Evolutionary conservation across 306 rosid genomes (phyloP), one percentile per base, ranked within the genome.

Genomic region (Lablab purpureus): DNA sequence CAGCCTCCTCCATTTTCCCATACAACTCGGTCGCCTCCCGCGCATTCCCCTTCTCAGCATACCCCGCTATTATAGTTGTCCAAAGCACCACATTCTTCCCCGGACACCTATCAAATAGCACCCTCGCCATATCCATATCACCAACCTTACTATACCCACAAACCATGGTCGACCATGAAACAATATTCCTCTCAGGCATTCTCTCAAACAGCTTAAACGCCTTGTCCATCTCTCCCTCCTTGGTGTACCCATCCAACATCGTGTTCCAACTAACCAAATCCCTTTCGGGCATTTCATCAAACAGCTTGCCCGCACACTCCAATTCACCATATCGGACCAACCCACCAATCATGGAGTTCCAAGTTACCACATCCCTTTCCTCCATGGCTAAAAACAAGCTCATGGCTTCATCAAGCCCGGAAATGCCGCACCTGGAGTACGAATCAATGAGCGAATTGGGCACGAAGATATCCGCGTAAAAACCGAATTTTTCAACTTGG

Each of bases 221-320:
- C 63, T 88, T 83, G 7, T 84, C 84, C 93, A 92, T 87, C 40
- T 78, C 77, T 8, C 94, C 94, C 1, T 75, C 91, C 85, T 90
- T 94, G 0, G 49, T 87, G 67, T 82, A 87, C 46, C 87, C 97
- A 83, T 91, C 97, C 74, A 94, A 78, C 80, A 94, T 88, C 0
- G 93, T 89, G 77, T 94, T 94, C 97, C 97, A 92, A 81, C 97
- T 91, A 71, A 91, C 92, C 74, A 55, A 17, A 83, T 94, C 98
- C 73, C 88, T 89, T 6, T 14, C 78, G 2, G 97, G 91, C 95
- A 94, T 94, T 87, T 86, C 90, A 64, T 85, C 93, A 47, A 93
- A 93, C 88, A 93, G 6, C 32, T 40, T 74, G 60, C 84, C 86
- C 5, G 97, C 94, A 43, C 86, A 84, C 11, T 73, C 76, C 64